phyloP scores from a whole-genome alignment of 1,284 basidiomycete species.

The Papiliotrema fonsecae region DNA sequence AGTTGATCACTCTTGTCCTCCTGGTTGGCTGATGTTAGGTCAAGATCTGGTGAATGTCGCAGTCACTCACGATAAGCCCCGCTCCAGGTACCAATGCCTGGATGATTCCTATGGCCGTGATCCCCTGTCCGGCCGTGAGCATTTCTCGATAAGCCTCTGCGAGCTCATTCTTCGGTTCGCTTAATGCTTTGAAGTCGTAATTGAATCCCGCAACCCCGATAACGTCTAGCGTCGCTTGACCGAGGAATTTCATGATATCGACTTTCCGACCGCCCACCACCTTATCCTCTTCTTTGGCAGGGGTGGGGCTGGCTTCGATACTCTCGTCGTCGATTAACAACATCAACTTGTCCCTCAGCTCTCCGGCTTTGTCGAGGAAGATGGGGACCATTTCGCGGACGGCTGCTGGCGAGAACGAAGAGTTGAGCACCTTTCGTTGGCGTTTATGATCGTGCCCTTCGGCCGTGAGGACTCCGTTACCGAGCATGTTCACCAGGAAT shows the following conservation, averaged over 20 bases:
- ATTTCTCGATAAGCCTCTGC: conserved; percentile 35
- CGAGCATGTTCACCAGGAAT: conserved; percentile 50
- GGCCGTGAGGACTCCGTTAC: conserved; percentile 42
- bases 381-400: conserved; percentile 53
- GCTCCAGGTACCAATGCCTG: conserved; percentile 60
- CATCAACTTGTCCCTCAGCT: conserved; percentile 49
- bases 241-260: conserved; percentile 61
- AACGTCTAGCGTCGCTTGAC: conserved; percentile 62
- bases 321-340: conserved; percentile 14
- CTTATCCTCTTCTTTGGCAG: conserved; percentile 14
- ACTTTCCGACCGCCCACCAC: conserved; percentile 39
- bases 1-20: conserved; percentile 43
- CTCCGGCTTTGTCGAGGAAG: conserved; percentile 60
- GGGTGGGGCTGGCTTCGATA: conserved; percentile 10
- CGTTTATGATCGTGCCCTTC: conserved; percentile 54
- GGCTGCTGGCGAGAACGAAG: conserved; percentile 45
- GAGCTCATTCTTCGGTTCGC: conserved; percentile 30
- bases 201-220: conserved; percentile 68
- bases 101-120: conserved; percentile 56
- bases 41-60: not conserved
- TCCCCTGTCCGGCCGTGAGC: conserved; percentile 30
- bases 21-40: conserved; percentile 25
- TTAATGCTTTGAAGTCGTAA: conserved; percentile 55
- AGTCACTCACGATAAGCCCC: conserved; percentile 54
- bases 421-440: conserved; percentile 51